phyloP scores from a whole-genome alignment of 345 rosid species.

The Dipteronia dyeriana region DNA sequence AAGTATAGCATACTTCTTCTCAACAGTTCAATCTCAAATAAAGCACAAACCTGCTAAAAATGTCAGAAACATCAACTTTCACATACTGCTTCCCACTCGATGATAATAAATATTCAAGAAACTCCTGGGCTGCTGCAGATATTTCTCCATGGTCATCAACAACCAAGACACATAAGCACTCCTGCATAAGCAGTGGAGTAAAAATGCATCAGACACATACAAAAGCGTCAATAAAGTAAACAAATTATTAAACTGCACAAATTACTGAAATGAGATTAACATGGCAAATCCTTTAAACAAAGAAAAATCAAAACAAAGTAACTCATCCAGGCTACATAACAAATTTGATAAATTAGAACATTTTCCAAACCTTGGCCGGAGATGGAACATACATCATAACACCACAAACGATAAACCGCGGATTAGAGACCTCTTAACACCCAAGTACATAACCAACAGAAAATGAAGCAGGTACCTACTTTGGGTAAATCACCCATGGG shows the following conservation, averaged over 20 bases:
- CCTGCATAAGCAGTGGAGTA: constrained; percentile 52
- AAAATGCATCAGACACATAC: constrained; percentile 20
- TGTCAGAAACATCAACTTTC: constrained; percentile 53
- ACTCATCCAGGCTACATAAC: background rate
- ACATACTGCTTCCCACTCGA: constrained; percentile 35
- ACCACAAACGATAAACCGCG: background rate
- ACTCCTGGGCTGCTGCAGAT: constrained; percentile 63
- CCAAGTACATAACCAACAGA: background rate
- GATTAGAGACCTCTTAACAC: background rate
- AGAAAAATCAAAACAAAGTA: constrained; percentile 7
- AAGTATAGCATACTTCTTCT: constrained; percentile 8
- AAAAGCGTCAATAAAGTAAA: constrained; percentile 1
- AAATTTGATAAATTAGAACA: background rate
- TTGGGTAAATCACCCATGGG: background rate
- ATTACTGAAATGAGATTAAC: constrained; percentile 5
- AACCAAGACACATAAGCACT: constrained; percentile 74
- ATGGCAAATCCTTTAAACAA: constrained; percentile 6
- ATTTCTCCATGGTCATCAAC: constrained; percentile 80
- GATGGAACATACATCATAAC: background rate
- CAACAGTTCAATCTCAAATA: constrained; percentile 17
- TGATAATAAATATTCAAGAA: constrained; percentile 57
- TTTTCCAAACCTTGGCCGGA: background rate
- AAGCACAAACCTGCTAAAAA: constrained; percentile 67
- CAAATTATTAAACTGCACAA: constrained; percentile 10
- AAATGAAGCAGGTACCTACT: background rate